These are phyloP conservation scores for Neurospora discreta DNA, from an alignment of 495 filamentous ascomycete species.

Conservation along the genomic window DNA sequence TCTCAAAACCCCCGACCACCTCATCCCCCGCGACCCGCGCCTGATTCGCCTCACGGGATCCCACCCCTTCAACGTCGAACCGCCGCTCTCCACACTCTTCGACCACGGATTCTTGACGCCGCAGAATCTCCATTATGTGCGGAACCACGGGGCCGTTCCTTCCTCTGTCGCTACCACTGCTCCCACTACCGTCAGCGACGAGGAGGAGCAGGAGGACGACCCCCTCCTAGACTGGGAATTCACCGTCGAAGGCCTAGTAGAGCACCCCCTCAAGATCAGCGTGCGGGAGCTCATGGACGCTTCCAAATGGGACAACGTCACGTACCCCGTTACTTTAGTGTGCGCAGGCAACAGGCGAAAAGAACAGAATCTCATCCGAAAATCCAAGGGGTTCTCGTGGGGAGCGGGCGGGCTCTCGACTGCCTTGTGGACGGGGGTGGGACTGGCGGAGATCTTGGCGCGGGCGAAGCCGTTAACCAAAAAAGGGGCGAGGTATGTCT, in stretches of 20 bases:
- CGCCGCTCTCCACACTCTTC: conserved; percentile 69
- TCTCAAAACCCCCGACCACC: conserved; percentile 69
- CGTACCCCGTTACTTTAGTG: conserved; percentile 79
- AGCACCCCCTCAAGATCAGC: conserved; percentile 62
- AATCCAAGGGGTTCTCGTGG: conserved; percentile 96
- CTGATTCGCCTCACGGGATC: conserved; percentile 82
- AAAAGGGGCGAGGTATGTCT: conserved; percentile 70
- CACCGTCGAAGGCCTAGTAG: conserved; percentile 74
- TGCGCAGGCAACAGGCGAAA: conserved; percentile 92
- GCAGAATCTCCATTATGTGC: conserved; percentile 90
- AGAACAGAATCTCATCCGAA: conserved; percentile 86
- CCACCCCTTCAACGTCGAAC: conserved; percentile 92
- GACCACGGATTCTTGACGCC: conserved; percentile 85
- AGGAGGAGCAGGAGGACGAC: conserved; percentile 19
- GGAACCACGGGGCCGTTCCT: conserved; percentile 88
- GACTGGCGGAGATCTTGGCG: conserved; percentile 61
- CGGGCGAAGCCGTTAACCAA: conserved; percentile 47
- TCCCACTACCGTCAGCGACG: too few relatives aligned
- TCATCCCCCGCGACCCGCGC: conserved; percentile 79
- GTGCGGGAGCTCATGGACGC: conserved; percentile 57
- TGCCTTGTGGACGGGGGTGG: conserved; percentile 77
- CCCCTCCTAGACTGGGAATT: conserved; percentile 69
- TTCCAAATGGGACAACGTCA: conserved; percentile 60
- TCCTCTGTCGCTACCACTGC: conserved; percentile 4
- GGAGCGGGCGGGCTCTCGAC: conserved; percentile 84